These are phyloP conservation scores for Hortaea werneckii DNA, from an alignment of 2,329 filamentous ascomycete genomes.

Conservation along the genomic window DNA sequence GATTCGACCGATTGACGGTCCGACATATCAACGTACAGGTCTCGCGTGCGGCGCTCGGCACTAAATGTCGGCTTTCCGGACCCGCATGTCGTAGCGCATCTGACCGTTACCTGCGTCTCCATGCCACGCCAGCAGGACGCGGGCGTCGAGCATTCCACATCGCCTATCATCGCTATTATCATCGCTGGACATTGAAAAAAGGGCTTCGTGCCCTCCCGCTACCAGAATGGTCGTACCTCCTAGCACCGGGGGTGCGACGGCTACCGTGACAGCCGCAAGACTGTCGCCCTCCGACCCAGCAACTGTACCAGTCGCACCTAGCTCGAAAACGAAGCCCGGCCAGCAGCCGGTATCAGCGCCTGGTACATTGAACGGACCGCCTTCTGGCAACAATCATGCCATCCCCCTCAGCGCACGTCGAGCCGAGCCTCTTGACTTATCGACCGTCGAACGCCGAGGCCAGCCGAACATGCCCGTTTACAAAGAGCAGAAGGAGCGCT, in stretches of 20 bases:
- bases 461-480: constrained; percentile 69
- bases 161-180: not conserved
- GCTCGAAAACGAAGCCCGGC: constrained; percentile 10
- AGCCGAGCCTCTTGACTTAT: constrained; percentile 65
- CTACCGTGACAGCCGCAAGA: constrained; percentile 1
- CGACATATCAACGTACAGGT: not conserved
- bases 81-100: not conserved
- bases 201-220: not conserved
- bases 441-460: constrained; percentile 83
- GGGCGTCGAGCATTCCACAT: not conserved
- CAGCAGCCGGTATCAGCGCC: constrained; percentile 8
- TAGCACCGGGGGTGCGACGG: constrained; percentile 10
- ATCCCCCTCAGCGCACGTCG: constrained; percentile 55
- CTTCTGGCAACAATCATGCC: constrained; percentile 29
- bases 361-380: constrained; percentile 26
- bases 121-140: not conserved
- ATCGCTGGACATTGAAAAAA: not conserved
- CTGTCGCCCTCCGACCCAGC: constrained; percentile 1
- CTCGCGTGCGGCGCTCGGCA: not conserved
- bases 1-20: no score
- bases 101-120: not conserved
- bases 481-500: constrained; percentile 63
- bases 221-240: constrained; percentile 22
- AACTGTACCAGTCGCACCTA: constrained; percentile 1
- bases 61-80: not conserved